phyloP scores from a whole-genome alignment of 208 protist genomes.

The Crithidia expoeki region DNA sequence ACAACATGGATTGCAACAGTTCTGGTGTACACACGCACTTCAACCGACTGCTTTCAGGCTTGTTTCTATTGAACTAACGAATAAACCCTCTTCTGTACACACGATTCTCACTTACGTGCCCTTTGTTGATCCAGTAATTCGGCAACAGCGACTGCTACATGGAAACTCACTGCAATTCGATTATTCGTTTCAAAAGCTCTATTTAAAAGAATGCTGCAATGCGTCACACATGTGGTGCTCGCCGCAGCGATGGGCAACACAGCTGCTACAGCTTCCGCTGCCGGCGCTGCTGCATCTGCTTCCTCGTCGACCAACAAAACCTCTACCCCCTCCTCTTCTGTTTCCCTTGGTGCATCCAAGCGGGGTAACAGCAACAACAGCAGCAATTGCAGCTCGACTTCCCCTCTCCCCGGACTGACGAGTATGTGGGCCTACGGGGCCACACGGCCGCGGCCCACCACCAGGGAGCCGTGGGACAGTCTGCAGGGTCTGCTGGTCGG shows the following conservation, averaged over 20 bases:
- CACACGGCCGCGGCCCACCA: conserved; percentile 19
- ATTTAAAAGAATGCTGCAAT: conserved; percentile 7
- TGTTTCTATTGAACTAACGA: too few species aligned
- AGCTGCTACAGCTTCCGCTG: background rate
- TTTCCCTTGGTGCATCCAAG: background rate
- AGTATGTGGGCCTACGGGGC: conserved; percentile 16
- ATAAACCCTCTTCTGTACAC: too few species aligned
- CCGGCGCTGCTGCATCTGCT: background rate
- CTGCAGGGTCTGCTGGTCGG: conserved; percentile 62
- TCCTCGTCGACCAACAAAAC: background rate
- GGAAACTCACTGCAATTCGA: too few species aligned
- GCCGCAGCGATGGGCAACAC: background rate
- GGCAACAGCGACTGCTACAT: too few species aligned
- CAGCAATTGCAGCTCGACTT: background rate
- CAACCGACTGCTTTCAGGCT: too few species aligned
- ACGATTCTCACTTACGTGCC: too few species aligned
- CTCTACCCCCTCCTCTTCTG: background rate
- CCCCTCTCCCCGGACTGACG: conserved; percentile 1
- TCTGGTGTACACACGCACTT: too few species aligned
- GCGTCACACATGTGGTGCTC: conserved; percentile 14
- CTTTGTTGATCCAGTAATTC: too few species aligned
- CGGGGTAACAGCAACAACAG: background rate
- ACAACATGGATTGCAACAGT: too few species aligned
- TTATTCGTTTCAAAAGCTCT: too few species aligned
- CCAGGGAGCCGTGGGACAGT: conserved; percentile 42